phyloP scores from a whole-genome alignment of 2,329 filamentous ascomycete species.

The Calycina herbarum region DNA sequence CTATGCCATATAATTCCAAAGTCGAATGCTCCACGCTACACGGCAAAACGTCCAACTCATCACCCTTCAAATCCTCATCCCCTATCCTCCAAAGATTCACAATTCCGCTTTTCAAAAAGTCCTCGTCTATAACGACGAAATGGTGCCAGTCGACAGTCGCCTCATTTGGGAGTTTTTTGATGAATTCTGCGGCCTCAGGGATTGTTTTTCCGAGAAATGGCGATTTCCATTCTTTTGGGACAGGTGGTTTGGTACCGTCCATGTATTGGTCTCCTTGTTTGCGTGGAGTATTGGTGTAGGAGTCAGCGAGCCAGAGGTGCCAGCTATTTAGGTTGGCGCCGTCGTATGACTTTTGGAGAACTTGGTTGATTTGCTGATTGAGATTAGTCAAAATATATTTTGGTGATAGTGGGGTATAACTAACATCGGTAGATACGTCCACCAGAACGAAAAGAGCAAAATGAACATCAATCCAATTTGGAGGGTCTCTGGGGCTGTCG shows the following conservation, averaged over 20 bases:
- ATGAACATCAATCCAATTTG: background rate
- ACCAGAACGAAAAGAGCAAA: conserved; percentile 6
- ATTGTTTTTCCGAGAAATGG: conserved; percentile 4
- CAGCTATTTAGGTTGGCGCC: background rate
- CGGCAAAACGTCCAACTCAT: background rate
- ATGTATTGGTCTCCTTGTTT: background rate
- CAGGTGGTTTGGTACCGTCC: background rate
- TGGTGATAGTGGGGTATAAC: background rate
- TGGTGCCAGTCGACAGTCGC: conserved; percentile 4
- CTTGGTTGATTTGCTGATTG: conserved; percentile 4
- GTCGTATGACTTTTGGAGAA: conserved; percentile 1
- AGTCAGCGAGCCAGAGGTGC: conserved; percentile 1
- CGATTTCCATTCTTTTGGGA: conserved; percentile 6
- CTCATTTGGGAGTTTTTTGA: background rate
- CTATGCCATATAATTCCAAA: background rate
- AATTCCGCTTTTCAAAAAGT: background rate
- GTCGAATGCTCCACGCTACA: conserved; percentile 7
- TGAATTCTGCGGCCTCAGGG: background rate
- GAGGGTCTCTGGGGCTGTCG: background rate
- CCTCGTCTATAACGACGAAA: conserved; percentile 1
- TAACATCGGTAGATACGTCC: conserved; percentile 1
- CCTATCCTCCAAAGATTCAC: conserved; percentile 8
- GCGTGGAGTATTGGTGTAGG: background rate
- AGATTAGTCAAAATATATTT: background rate
- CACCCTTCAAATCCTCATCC: conserved; percentile 5